Evolutionary conservation across 495 filamentous ascomycete genomes (phyloP), one percentile per base, ranked within the genome.

Genomic region (Halenospora varia): DNA sequence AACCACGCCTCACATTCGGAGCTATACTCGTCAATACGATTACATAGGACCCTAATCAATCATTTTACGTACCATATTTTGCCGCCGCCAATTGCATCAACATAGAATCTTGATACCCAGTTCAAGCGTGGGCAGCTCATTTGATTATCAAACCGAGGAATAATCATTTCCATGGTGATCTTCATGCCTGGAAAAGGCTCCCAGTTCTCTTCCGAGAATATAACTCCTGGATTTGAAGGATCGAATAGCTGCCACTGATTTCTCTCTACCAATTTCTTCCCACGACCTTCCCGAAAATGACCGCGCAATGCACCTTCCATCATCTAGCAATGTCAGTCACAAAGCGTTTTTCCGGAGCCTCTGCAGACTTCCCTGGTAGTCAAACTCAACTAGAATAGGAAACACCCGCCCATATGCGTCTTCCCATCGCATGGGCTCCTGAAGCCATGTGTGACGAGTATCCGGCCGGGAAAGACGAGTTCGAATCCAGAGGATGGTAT

Each of bases 391-490:
- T 6, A 47, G 55, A 25, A 57, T 51, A 1, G 55, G 55, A 2
- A 51, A 25, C 2, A 45, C 11, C 2, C 46, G 24, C 2, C 55
- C 55, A 29, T 35, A 57, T 1, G 55, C 46, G 17, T 57, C 55
- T 44, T 57, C 48, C 2, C 22, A 35, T 48, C 29, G 11, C 55
- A 57, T 50, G 10, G 47, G 55, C 46, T 51, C 46, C 26, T 57
- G 55, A 17, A 57, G 19, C 46, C 46, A 57, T 8, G 55, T 57
- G 25, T 57, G 55, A 3, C n/a, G 3, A 22, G 23, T 51, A 44
- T 42, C 26, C 19, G 40, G 39, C 4, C 11, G 15, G 24, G 39
- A 55, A n/a, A 55, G 10, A 55, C 18, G 4, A 26, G 39, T 3
- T 15, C 18, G 20, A 25, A 55, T 2, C 19, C 2, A 55, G 6